Evolutionary conservation across 768 basidiomycete species (phyloP), one percentile per base, ranked within the genome.

Genomic region (Termitomyces bulborhizus): DNA sequence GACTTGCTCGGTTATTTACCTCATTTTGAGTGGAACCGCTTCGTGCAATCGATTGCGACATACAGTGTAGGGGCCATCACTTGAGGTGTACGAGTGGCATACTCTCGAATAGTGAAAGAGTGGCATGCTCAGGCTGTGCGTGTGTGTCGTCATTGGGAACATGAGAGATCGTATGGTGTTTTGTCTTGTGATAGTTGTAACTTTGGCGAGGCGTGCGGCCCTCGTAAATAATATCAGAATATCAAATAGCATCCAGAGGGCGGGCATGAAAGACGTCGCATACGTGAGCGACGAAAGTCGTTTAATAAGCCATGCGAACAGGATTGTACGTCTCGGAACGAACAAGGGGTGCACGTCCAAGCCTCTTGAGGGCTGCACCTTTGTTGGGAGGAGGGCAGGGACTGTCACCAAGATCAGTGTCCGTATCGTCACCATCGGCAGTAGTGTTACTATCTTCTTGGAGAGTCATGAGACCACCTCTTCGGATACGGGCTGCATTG

Each of bases 311-410:
- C 77, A 86, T 76, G 53, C 84, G 78, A 26, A 76, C 63, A 4
- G 86, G 81, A 13, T 81, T 82, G 63, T 85, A 89, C 3, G 88
- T 89, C 68, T 90, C 87, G 1, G 86, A 80, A 15, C 86, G 78
- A 9, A 69, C 61, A 34, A 90, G 71, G 12, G 79, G 76, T 29
- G 66, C 71, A 39, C 79, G 76, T 26, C 65, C 72, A 18, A 76
- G 58, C 68, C 82, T 84, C 71, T 85, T 85, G 53, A 81, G 76
- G 21, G 71, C 68, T 43, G 71, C 67, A 40, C 71, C 73, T 64
- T 86, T 89, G 34, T 77, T 82, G 11, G 87, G 84, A 46, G 90
- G 86, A 3, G 90, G 90, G 71, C 93, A 96, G 4, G 93, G 93
- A 62, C 91, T 93, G 63, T 90, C 90, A 13, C 89, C 90, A 43